A percentile compares a stretch with the other conserved stretches of the same genome.
Evolutionary conservation across 2,329 filamentous ascomycete genomes (phyloP).

Genomic region (Penicillium aurantiogriseum): DNA sequence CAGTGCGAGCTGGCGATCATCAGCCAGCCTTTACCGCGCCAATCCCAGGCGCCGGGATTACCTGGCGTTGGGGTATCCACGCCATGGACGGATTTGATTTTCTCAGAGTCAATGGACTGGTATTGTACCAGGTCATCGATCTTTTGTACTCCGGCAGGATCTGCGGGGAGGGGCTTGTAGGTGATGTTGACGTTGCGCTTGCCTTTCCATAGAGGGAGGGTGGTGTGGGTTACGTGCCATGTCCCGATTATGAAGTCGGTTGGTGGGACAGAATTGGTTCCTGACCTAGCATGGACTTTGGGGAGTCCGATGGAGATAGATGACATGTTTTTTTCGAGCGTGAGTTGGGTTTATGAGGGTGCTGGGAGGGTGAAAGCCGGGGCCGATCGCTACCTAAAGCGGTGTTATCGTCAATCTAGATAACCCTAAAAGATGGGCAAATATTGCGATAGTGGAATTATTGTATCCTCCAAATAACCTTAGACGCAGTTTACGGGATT

Average conservation of each 20-base stretch:
- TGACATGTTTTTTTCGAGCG: neutral
- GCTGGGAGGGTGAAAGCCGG: neutral
- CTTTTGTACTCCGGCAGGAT: conserved; percentile 6
- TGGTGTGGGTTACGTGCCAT: conserved; percentile 27
- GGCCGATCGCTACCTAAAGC: neutral
- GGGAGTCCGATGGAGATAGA: neutral
- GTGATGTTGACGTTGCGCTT: conserved; percentile 27
- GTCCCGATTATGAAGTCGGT: conserved; percentile 20
- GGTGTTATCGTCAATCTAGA: neutral
- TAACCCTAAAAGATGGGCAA: no score
- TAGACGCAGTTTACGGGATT: neutral
- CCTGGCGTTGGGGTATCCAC: conserved; percentile 17
- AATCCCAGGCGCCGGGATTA: conserved; percentile 59
- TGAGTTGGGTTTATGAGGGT: neutral
- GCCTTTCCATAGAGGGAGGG: conserved; percentile 22
- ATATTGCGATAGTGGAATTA: no score
- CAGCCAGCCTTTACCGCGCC: conserved; percentile 75
- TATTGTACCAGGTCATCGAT: conserved; percentile 22
- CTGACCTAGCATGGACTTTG: neutral
- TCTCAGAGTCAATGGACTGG: conserved; percentile 14
- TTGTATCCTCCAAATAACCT: no score
- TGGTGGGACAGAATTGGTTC: conserved; percentile 9
- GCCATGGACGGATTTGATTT: conserved; percentile 19
- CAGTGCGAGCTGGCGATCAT: conserved; percentile 71
- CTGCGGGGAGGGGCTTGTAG: conserved; percentile 15